These are phyloP conservation scores for Favolaschia claudopus DNA, from an alignment of 768 basidiomycete genomes.

Conservation along the genomic window DNA sequence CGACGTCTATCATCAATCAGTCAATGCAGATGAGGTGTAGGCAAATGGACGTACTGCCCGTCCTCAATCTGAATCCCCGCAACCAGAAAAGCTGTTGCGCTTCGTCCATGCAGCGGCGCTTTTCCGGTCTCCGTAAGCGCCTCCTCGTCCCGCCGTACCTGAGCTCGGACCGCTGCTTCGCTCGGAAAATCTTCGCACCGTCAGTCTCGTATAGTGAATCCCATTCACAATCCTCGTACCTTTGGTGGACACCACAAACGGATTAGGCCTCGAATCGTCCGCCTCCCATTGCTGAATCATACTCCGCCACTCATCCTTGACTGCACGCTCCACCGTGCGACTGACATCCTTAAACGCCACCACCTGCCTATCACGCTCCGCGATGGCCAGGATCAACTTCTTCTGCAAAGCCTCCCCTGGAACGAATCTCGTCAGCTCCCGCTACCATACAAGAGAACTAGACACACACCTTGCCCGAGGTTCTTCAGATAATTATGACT, in stretches of 20 bases:
- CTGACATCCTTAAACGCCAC: neutral
- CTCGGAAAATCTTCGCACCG: neutral
- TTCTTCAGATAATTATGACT: conserved; percentile 23
- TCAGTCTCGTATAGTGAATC: neutral
- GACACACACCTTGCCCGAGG: neutral
- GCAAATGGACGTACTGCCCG: conserved; percentile 8
- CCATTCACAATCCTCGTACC: no score
- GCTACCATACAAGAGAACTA: neutral
- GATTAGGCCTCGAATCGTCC: conserved; percentile 2
- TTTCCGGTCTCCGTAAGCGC: neutral
- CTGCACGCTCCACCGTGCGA: neutral
- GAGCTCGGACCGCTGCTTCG: neutral
- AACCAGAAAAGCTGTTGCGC: conserved; percentile 3
- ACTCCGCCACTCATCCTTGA: neutral
- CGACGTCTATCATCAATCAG: neutral
- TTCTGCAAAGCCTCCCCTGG: neutral
- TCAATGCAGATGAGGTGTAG: neutral
- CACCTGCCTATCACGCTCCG: conserved; percentile 6
- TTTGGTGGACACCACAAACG: neutral
- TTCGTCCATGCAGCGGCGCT: neutral
- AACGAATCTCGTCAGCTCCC: neutral
- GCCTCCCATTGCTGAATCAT: conserved; percentile 4
- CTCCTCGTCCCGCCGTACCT: neutral
- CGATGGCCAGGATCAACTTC: conserved; percentile 5
- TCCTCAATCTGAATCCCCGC: conserved; percentile 20